Percentiles rank a stretch among this genome's conserved stretches.
Conservation (phyloP, 306 rosid species). For the Pterocarpus macrocarpus region DNA sequence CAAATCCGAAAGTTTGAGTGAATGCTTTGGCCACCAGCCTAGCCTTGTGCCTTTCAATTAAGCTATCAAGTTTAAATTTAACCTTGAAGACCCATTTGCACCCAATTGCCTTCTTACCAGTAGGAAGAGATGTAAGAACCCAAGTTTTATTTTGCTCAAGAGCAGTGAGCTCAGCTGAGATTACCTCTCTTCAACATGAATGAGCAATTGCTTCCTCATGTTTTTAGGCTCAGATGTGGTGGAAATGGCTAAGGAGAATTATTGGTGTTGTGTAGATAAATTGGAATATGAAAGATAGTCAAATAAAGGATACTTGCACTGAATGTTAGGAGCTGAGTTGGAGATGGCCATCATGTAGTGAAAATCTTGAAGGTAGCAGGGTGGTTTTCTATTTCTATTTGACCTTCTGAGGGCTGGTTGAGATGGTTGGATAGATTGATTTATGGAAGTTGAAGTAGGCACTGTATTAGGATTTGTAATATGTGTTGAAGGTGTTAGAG, state of each 20-base stretch:
- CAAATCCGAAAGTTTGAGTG: not conserved
- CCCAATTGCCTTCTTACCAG: not conserved
- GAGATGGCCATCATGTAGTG: too few relatives aligned
- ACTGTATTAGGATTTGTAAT: too few relatives aligned
- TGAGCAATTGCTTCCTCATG: not conserved
- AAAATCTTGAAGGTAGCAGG: too few relatives aligned
- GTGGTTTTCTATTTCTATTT: too few relatives aligned
- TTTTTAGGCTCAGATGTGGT: not conserved
- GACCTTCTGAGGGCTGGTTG: too few relatives aligned
- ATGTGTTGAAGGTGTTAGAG: too few relatives aligned
- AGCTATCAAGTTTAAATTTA: not conserved
- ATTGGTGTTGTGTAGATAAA: too few relatives aligned
- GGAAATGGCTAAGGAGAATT: not conserved
- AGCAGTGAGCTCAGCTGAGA: not conserved
- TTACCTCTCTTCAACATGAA: not conserved
- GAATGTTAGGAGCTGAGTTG: too few relatives aligned
- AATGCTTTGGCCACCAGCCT: not conserved
- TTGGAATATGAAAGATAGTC: too few relatives aligned
- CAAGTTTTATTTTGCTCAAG: not conserved
- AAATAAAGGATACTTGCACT: too few relatives aligned
- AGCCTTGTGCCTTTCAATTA: not conserved
- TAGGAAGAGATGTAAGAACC: not conserved
- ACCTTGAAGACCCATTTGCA: not conserved
- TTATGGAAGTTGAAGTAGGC: too few relatives aligned
- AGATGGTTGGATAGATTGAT: too few relatives aligned